phyloP scores from a whole-genome alignment of 1,139 yeast species.

The Trichomonascaceae sp. region DNA sequence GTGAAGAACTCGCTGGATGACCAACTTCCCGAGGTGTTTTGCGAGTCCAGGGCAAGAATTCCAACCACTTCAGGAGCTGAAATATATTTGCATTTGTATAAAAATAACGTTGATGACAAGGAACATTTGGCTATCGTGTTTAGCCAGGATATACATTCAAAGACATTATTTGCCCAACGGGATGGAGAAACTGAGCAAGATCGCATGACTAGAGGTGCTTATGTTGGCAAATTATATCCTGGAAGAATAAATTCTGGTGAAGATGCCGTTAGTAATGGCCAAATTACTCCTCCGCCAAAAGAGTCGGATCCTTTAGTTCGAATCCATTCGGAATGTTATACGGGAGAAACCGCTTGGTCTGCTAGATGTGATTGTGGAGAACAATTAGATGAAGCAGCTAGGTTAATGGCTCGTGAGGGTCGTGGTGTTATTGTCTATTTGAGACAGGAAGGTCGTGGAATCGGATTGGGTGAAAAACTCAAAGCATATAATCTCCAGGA shows the following conservation, averaged over 20 bases:
- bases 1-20: slow-evolving; percentile 24
- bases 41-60: slow-evolving; percentile 87
- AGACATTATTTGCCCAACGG: slow-evolving; percentile 57
- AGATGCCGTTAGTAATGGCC: neutral
- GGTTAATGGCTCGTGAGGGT: slow-evolving; percentile 79
- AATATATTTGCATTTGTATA: slow-evolving; percentile 81
- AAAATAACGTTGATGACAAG: slow-evolving; percentile 78
- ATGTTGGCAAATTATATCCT: slow-evolving; percentile 80
- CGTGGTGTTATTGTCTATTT: slow-evolving; percentile 92
- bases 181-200: slow-evolving; percentile 79
- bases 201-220: slow-evolving; percentile 96
- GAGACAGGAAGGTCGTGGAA: slow-evolving; percentile 98
- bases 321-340: slow-evolving; percentile 95
- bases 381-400: slow-evolving; percentile 96
- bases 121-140: slow-evolving; percentile 97
- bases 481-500: slow-evolving; percentile 97
- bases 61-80: slow-evolving; percentile 94
- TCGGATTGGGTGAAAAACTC: slow-evolving; percentile 92
- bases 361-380: slow-evolving; percentile 99
- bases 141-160: slow-evolving; percentile 84
- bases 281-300: slow-evolving; percentile 40
- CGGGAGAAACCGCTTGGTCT: slow-evolving; percentile 99
- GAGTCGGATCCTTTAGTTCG: slow-evolving; percentile 55
- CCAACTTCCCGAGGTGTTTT: slow-evolving; percentile 64
- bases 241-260: slow-evolving; percentile 46